Base-by-base conservation (phyloP, 129 eudicot species). In the Oenanthe sinensis region DNA sequence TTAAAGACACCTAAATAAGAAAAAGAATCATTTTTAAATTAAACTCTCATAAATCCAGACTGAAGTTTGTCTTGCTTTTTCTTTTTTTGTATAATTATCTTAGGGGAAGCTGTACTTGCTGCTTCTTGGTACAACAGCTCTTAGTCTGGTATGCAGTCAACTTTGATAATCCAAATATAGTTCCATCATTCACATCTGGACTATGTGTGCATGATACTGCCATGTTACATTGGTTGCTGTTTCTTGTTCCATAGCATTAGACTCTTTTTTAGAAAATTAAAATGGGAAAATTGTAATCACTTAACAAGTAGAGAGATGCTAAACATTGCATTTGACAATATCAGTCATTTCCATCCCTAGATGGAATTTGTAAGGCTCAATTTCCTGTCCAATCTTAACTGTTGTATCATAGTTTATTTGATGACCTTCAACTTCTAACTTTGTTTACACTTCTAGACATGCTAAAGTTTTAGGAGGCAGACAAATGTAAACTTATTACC, bases 91-190 rank as follows among this genome's bases (percentile, higher is more conserved):
- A 24, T n/a, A n/a, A 60, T 10, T 46, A 19, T 67, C 82, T 39
- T 89, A 95, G 98, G 98, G 96, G 55, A 95, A 91, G 84, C 81
- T 95, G 85, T 95, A 95, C 79, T 83, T 95, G 88, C 92, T 95
- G 78, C 91, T 95, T 40, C 98, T 95, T 80, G 98, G 98, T 73
- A 95, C 98, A 50, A 95, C 98, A 42, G 98, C 97, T 77, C 94
- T 95, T 77, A 95, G 97, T 87, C 89, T 90, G 96, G 97, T 91
- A 85, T 37, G 84, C 55, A 60, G 26, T 22, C 42, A 30, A 37
- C 55, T 85, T 58, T 15, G 2, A 39, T 16, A 70, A 37, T 39
- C 28, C 43, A 39, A 22, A 22, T 72, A 39, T 48, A 33, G 50
- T 22, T 36, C 16, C 78, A 49, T 71, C 71, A 20, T 22, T 20